Evolutionary conservation across 371 early-diverging fungal genomes (phyloP).

Genomic region (Mortierella sp.): DNA sequence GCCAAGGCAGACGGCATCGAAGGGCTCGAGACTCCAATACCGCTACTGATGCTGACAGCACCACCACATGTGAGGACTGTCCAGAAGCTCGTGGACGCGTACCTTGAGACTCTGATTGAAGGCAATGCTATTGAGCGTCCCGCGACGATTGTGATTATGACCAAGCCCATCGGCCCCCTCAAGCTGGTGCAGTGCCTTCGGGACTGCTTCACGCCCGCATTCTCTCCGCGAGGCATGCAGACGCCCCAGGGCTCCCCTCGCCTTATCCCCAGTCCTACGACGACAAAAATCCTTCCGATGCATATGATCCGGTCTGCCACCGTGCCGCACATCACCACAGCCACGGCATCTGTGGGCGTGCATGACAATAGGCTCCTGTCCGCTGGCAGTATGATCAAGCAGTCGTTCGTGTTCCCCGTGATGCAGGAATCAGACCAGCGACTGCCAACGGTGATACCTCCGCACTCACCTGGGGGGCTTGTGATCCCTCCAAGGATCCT

Average conservation of each 20-base stretch:
- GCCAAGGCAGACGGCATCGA: slow-evolving; percentile 2
- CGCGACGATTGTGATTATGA: slow-evolving; percentile 38
- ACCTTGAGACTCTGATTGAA: slow-evolving; percentile 37
- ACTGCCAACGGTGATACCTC: slow-evolving; percentile 24
- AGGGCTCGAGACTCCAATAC: slow-evolving; percentile 17
- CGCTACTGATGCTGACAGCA: slow-evolving; percentile 32
- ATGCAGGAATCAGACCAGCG: slow-evolving; percentile 2
- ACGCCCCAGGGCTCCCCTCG: slow-evolving; percentile 42
- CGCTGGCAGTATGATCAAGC: slow-evolving; percentile 32
- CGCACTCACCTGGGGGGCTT: slow-evolving; percentile 50
- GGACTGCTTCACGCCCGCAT: slow-evolving; percentile 50
- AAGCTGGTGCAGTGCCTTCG: slow-evolving; percentile 48
- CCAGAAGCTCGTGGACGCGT: slow-evolving; percentile 32
- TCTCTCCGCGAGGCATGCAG: slow-evolving; percentile 18
- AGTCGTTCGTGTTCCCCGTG: slow-evolving; percentile 21
- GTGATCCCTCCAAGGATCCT: slow-evolving; percentile 26
- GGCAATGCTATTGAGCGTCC: slow-evolving; percentile 25
- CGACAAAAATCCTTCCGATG: slow-evolving; percentile 11
- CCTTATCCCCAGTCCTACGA: neutral
- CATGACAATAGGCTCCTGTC: slow-evolving; percentile 26
- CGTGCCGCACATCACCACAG: slow-evolving; percentile 36
- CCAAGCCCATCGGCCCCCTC: slow-evolving; percentile 48
- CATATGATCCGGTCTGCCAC: slow-evolving; percentile 41
- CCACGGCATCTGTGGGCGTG: slow-evolving; percentile 27
- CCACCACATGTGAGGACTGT: slow-evolving; percentile 25